Base-by-base conservation (phyloP, 83 land plant species). In the Diphasiastrum complanatum region DNA sequence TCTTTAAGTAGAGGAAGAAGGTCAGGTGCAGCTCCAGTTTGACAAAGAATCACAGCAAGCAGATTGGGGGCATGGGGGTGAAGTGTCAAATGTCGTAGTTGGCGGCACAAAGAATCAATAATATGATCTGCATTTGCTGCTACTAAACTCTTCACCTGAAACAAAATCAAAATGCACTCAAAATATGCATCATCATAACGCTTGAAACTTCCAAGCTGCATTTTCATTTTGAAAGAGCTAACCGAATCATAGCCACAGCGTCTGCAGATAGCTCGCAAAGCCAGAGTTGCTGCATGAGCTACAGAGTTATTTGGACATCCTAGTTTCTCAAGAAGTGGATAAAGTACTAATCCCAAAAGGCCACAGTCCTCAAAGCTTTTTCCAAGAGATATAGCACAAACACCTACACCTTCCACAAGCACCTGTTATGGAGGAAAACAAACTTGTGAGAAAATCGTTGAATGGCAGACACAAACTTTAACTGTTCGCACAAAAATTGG, bases 1-100 rank as follows among this genome's bases (percentile, higher is more conserved):
- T 93, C 99, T 65, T 83, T 89, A 66, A 93, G 60, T 27, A 88
- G 74, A 29, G 99, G 91, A 63, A 93, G 69, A 24, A 93, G 81
- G 47, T 88, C 77, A 59, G 77, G 71, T 69, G 86, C 89, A 31
- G 83, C 78, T 20, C 96, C 96, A 69, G 83, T 66, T 51, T 82
- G 85, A 8, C 84, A 78, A 28, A 93, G 83, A 55, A 85, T 75
- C 14, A 91, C 85, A 64, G 84, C 78, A 69, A 93, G 81, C 36
- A 93, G 74, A 76, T 80, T 77, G 16, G 96, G 91, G 28, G 88
- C 77, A 61, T 76, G 88, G 32, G 86, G 96, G 50, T 85, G 66
- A 45, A 85, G 73, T 70, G 78, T 84, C 58, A 93, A 49, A 75
- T 93, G 99, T 2, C 96, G 77, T 28, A 93, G 73, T 52, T 93